A percentile compares a stretch with the other conserved stretches of the same genome.
These are phyloP conservation scores for Grammothele lineata DNA, from an alignment of 768 basidiomycete species.

Conservation along the genomic window DNA sequence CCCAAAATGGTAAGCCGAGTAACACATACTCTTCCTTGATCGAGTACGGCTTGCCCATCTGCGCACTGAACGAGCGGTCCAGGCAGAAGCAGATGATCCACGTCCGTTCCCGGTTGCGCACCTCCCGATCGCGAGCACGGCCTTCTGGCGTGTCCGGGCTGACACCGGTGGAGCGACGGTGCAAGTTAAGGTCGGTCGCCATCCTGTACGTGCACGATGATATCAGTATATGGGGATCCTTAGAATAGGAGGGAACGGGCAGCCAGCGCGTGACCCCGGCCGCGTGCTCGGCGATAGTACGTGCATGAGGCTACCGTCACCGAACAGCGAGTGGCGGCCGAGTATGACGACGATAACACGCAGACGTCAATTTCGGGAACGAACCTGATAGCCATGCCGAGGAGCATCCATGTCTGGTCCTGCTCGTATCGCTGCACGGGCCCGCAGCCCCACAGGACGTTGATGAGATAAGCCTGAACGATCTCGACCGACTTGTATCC, in stretches of 20 bases:
- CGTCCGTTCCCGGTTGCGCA: conserved; percentile 91
- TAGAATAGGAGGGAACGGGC: conserved; percentile 9
- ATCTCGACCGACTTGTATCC: conserved; percentile 95
- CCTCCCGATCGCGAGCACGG: conserved; percentile 72
- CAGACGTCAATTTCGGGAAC: conserved; percentile 23
- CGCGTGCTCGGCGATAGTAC: background rate
- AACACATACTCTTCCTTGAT: conserved; percentile 86
- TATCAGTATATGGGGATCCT: conserved; percentile 10
- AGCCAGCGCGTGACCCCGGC: background rate
- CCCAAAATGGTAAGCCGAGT: background rate
- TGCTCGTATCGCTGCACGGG: conserved; percentile 96
- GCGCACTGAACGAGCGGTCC: conserved; percentile 87
- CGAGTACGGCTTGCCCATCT: conserved; percentile 94
- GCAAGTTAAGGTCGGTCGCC: conserved; percentile 94
- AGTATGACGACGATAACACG: background rate
- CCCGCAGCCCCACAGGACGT: conserved; percentile 87
- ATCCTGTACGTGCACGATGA: conserved; percentile 47
- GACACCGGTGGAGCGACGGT: conserved; percentile 69
- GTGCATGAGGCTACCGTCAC: background rate
- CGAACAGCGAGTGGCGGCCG: too few relatives aligned
- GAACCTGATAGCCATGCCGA: conserved; percentile 83
- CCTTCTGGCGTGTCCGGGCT: conserved; percentile 76
- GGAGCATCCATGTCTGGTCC: conserved; percentile 87
- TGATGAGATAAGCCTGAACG: conserved; percentile 90
- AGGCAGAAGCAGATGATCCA: conserved; percentile 88